These are phyloP conservation scores for Penicillium pancosmium DNA, from an alignment of 495 filamentous ascomycete species.

Conservation along the genomic window DNA sequence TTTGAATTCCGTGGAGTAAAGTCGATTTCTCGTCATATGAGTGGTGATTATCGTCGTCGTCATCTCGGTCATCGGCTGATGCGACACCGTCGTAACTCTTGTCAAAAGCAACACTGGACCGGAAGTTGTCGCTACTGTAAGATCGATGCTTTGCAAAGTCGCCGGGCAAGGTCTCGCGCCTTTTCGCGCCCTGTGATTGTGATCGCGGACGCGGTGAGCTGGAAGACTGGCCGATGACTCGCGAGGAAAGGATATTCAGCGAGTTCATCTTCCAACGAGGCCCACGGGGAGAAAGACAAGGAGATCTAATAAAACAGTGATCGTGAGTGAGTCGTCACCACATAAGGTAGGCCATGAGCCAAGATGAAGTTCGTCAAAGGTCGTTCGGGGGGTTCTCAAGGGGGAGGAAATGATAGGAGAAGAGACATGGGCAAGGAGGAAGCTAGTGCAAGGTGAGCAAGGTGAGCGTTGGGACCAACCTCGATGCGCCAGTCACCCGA, in stretches of 20 bases:
- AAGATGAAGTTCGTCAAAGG: conserved; percentile 9
- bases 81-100: conserved; percentile 39
- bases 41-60: conserved; percentile 32
- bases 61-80: conserved; percentile 27
- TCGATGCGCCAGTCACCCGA: conserved; percentile 52
- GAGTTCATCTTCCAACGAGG: conserved; percentile 87
- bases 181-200: conserved; percentile 63
- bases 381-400: conserved; percentile 10
- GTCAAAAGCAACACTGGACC: conserved; percentile 32
- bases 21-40: conserved; percentile 68
- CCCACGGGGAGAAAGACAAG: conserved; percentile 43
- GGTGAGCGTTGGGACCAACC: conserved; percentile 30
- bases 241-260: conserved; percentile 88
- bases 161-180: conserved; percentile 43
- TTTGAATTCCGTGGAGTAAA: conserved; percentile 47
- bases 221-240: conserved; percentile 70
- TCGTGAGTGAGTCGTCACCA: conserved; percentile 33
- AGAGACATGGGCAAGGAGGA: conserved; percentile 2
- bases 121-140: conserved; percentile 47
- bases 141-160: conserved; percentile 53
- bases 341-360: conserved; percentile 21
- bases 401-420: conserved; percentile 10
- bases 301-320: conserved; percentile 33
- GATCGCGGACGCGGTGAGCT: conserved; percentile 60
- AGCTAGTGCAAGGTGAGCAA: conserved; percentile 16